Conservation (phyloP, 768 basidiomycete genomes). For the Tulasnella sp. region DNA sequence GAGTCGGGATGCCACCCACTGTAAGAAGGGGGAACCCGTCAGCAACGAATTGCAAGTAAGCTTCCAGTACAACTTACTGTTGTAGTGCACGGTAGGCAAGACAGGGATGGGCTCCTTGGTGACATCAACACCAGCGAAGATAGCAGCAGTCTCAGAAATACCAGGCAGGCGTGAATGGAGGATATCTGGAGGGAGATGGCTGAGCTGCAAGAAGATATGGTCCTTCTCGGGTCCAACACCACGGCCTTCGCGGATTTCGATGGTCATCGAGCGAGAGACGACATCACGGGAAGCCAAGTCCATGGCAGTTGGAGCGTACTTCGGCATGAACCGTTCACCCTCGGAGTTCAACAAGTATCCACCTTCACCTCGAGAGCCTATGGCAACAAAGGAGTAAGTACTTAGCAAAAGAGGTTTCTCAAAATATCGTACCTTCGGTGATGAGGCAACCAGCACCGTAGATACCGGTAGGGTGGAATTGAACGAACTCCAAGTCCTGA, state of each 20-base stretch:
- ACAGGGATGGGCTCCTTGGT: slow-evolving; percentile 99
- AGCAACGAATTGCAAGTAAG: not conserved
- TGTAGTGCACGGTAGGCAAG: slow-evolving; percentile 97
- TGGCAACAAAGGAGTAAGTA: not conserved
- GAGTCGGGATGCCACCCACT: slow-evolving; percentile 99
- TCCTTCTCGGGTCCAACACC: slow-evolving; percentile 99
- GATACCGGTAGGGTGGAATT: slow-evolving; percentile 99
- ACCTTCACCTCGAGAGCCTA: slow-evolving; percentile 98
- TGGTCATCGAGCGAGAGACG: slow-evolving; percentile 98
- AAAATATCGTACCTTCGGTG: slow-evolving; percentile 76
- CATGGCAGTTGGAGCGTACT: slow-evolving; percentile 98
- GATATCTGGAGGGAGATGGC: slow-evolving; percentile 93
- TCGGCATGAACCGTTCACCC: slow-evolving; percentile 99
- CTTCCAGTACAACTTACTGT: slow-evolving; percentile 64
- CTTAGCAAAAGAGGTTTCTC: not conserved
- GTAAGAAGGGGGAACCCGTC: slow-evolving; percentile 38
- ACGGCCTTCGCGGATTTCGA: slow-evolving; percentile 98
- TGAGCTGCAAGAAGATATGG: slow-evolving; percentile 94
- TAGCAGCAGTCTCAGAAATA: slow-evolving; percentile 99
- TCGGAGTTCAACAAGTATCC: slow-evolving; percentile 97
- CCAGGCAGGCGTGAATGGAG: slow-evolving; percentile 96
- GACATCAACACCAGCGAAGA: slow-evolving; percentile 98
- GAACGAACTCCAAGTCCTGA: slow-evolving; percentile 98
- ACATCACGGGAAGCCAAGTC: slow-evolving; percentile 99
- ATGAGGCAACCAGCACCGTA: slow-evolving; percentile 99